Evolutionary conservation across 257 asterid genomes (phyloP).

Genomic region (Plantago ovata): DNA sequence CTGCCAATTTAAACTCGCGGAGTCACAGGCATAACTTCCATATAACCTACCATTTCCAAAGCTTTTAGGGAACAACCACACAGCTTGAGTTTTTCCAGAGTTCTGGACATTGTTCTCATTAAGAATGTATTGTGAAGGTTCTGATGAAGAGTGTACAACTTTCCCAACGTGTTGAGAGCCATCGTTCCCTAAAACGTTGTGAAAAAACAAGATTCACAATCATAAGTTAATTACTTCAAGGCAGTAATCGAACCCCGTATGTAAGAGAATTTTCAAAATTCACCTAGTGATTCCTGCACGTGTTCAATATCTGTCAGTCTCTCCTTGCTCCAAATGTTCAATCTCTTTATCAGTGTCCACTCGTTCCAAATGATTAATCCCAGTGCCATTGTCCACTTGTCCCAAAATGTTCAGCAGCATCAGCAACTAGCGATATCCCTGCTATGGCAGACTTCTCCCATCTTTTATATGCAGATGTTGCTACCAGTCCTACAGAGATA

Average conservation of each 20-base stretch:
- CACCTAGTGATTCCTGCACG: slow-evolving; percentile 56
- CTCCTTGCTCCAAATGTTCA: slow-evolving; percentile 66
- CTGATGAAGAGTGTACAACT: slow-evolving; percentile 34
- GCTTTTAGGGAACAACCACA: slow-evolving; percentile 88
- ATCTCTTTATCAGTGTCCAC: slow-evolving; percentile 58
- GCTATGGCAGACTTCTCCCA: slow-evolving; percentile 99
- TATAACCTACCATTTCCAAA: slow-evolving; percentile 93
- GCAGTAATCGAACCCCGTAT: slow-evolving; percentile 10
- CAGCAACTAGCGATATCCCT: slow-evolving; percentile 98
- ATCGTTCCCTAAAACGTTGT: slow-evolving; percentile 43
- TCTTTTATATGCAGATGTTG: slow-evolving; percentile 84
- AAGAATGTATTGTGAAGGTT: slow-evolving; percentile 28
- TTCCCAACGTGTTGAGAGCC: slow-evolving; percentile 50
- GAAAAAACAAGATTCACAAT: slow-evolving; percentile 18
- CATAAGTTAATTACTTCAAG: slow-evolving; percentile 21
- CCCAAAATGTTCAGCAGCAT: slow-evolving; percentile 99
- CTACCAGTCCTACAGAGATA: slow-evolving; percentile 42
- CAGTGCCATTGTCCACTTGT: slow-evolving; percentile 62
- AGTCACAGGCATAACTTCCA: slow-evolving; percentile 6
- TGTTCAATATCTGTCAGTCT: slow-evolving; percentile 52
- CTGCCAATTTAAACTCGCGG: no score
- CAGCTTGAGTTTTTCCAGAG: slow-evolving; percentile 74
- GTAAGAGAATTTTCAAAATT: slow-evolving; percentile 12
- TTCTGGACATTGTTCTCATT: slow-evolving; percentile 43
- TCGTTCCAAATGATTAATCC: slow-evolving; percentile 64